Conservation (phyloP, 2,329 filamentous ascomycete genomes). For the Paradendryphiella salina region DNA sequence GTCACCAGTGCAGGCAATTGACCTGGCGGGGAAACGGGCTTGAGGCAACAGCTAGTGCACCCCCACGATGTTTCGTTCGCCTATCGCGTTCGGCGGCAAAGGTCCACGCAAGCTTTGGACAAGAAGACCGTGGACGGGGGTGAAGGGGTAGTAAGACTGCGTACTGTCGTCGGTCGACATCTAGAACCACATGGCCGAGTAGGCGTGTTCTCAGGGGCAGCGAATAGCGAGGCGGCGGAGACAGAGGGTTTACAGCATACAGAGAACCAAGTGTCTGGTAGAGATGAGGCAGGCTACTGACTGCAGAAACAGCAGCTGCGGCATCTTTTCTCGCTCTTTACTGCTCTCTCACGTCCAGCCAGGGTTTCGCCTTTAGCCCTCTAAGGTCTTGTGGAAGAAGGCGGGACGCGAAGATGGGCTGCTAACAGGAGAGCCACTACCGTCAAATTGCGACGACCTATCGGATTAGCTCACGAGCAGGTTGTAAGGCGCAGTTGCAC, state of each 20-base stretch:
- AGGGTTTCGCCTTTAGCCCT: not conserved
- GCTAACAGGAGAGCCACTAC: not conserved
- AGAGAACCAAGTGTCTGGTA: slow-evolving; percentile 8
- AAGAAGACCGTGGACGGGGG: slow-evolving; percentile 7
- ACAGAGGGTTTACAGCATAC: slow-evolving; percentile 1
- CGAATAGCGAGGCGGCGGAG: slow-evolving; percentile 10
- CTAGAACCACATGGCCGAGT: not conserved
- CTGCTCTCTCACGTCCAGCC: not conserved
- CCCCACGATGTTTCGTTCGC: slow-evolving; percentile 14
- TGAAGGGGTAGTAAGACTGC: slow-evolving; percentile 7
- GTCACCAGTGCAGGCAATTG: slow-evolving; percentile 2
- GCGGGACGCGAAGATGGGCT: too few species aligned
- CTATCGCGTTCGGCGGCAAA: slow-evolving; percentile 22
- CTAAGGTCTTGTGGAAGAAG: slow-evolving; percentile 4
- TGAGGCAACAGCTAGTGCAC: slow-evolving; percentile 4
- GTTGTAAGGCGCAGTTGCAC: not conserved
- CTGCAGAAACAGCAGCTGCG: slow-evolving; percentile 14
- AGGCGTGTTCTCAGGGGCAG: slow-evolving; percentile 1
- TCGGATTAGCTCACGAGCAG: not conserved
- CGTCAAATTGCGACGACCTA: not conserved
- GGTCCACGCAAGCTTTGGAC: slow-evolving; percentile 16
- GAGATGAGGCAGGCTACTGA: slow-evolving; percentile 8
- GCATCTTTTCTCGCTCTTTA: slow-evolving; percentile 20
- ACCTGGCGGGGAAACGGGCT: slow-evolving; percentile 2
- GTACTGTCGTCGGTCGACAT: slow-evolving; percentile 4